Percentiles rank a stretch among this genome's conserved stretches.
Evolutionary conservation across 495 filamentous ascomycete species (phyloP).

Genomic region (Penicillium flavigenum): DNA sequence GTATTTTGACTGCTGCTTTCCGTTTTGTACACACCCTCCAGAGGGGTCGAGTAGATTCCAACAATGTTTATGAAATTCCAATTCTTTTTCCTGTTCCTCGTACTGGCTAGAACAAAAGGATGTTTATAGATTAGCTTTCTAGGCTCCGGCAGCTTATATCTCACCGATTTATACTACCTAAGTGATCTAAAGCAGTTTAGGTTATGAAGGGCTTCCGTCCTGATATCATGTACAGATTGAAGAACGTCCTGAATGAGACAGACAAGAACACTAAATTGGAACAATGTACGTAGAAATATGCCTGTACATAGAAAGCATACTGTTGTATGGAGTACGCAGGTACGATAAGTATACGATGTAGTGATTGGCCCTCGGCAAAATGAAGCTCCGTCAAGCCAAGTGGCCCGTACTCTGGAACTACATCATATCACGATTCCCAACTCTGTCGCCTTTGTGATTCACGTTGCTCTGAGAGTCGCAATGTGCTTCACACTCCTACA

Average conservation of each 20-base stretch:
- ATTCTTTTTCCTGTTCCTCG: neutral
- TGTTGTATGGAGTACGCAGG: neutral
- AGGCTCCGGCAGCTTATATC: too few relatives aligned
- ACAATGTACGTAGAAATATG: neutral
- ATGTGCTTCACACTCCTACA: conserved; percentile 39
- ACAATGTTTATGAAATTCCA: conserved; percentile 27
- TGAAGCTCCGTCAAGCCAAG: conserved; percentile 47
- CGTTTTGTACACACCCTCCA: conserved; percentile 32
- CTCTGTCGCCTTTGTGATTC: conserved; percentile 9
- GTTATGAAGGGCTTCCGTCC: neutral
- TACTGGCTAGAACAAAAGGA: neutral
- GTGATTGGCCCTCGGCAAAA: conserved; percentile 39
- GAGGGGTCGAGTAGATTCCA: conserved; percentile 26
- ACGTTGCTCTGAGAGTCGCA: conserved; percentile 29
- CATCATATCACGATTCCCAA: conserved; percentile 19
- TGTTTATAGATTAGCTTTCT: neutral
- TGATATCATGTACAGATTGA: neutral
- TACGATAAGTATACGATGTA: conserved; percentile 1
- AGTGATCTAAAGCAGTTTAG: neutral
- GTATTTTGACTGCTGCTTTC: conserved; percentile 29
- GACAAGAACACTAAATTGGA: neutral
- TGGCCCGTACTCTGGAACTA: conserved; percentile 37
- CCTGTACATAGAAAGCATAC: neutral
- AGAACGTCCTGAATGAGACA: neutral
- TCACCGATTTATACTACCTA: neutral